phyloP scores from a whole-genome alignment of 1,284 basidiomycete species.

The Tremellales sp. region DNA sequence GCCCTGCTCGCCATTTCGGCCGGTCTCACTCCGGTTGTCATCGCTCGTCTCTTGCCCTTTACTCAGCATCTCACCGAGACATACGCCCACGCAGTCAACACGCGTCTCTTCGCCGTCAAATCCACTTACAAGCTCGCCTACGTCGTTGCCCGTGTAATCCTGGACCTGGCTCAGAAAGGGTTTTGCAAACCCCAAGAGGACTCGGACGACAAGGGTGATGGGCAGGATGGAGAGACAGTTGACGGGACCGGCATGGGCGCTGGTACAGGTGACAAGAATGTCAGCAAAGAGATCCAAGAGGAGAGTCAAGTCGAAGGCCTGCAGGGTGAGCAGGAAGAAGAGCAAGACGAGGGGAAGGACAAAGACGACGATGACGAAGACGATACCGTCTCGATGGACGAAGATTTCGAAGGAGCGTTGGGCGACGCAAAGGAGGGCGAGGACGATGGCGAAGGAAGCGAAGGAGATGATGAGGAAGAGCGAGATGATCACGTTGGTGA shows the following conservation, averaged over 20 bases:
- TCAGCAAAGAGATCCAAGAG: conserved; percentile 88
- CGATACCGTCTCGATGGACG: conserved; percentile 57
- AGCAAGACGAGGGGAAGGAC: conserved; percentile 53
- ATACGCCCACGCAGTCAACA: conserved; percentile 47
- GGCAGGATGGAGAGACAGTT: conserved; percentile 53
- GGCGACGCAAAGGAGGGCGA: conserved; percentile 68
- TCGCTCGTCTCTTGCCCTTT: conserved; percentile 41
- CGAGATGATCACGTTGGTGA: conserved; percentile 82
- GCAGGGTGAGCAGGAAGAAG: conserved; percentile 64
- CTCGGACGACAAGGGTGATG: conserved; percentile 49
- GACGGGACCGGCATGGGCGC: conserved; percentile 83
- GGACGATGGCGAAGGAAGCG: conserved; percentile 57
- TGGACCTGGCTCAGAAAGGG: conserved; percentile 74
- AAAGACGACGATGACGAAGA: conserved; percentile 60
- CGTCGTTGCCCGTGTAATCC: conserved; percentile 69
- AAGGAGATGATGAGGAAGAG: conserved; percentile 56
- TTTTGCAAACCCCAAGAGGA: conserved; percentile 86
- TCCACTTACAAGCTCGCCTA: conserved; percentile 79
- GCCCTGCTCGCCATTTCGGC: conserved; percentile 2
- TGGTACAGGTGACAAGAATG: conserved; percentile 76
- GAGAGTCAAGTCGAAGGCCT: conserved; percentile 96
- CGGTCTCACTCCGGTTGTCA: conserved; percentile 10
- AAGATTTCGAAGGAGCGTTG: conserved; percentile 69
- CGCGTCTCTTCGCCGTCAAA: conserved; percentile 52
- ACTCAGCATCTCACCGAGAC: conserved; percentile 57